Base-by-base conservation (phyloP, 345 rosid species). In the Euclidium syriacum region DNA sequence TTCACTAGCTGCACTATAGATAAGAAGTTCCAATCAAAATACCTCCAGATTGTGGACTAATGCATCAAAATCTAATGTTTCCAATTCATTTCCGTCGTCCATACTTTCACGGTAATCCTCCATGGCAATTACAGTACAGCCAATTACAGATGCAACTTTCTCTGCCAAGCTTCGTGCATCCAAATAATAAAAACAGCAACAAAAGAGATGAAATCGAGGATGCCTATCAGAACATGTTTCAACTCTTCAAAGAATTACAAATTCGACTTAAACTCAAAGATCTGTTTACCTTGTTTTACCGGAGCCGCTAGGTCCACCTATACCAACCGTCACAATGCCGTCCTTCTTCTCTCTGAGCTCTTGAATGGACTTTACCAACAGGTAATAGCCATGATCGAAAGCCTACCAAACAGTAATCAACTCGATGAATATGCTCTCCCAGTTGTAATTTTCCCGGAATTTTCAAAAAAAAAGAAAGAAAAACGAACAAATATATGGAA, bases 221-320 rank as follows among this genome's bases (percentile, higher is more conserved):
- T 22, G 24, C 3, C 51, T 20, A 60, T 34, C 14, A 40, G 33
- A 26, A 39, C 39, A 61, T 23, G 29, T 17, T 16, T 15, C 33
- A 58, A 33, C 32, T 34, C 17, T 10, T 15, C 15, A 54, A n/a
- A 22, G 50, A 30, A 29, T 5, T 5, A 33, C 4, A 65, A 43
- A 41, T 38, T 26, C 29, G 60, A 41, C 40, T 49, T 36, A 58
- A 62, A 32, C 24, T 6, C 23, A 8, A 50, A 54, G 49, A 65
- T 44, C 38, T 34, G 20, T 9, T n/a, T 43, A 87, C 99, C 97
- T 95, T 2, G 99, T 74, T 79, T 95, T 95, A 48, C 99, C 99
- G 0, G 97, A 95, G 67, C 99, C 99, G 66, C 96, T 84, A 19
- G 99, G 99, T 34, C 99, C 99, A 62, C 97, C 97, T 29, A 95